These are phyloP conservation scores for Exophiala spinifera DNA, from an alignment of 2,329 filamentous ascomycete genomes.

Conservation along the genomic window DNA sequence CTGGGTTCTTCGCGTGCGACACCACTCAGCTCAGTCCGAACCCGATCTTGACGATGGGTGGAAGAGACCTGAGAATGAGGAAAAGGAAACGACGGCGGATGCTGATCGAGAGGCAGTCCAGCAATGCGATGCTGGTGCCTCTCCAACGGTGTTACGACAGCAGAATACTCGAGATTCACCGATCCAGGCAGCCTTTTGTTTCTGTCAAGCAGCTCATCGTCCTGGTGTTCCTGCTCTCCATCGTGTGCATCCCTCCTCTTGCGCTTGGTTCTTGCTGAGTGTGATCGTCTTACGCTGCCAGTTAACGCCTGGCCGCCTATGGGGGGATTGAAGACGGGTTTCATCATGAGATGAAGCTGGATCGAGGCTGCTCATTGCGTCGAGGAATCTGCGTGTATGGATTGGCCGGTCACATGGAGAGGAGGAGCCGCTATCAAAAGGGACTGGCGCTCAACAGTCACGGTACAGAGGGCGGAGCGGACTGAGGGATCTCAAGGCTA, in stretches of 20 bases:
- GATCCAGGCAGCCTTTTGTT: background rate
- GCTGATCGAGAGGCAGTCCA: conserved; percentile 38
- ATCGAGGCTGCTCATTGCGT: no score
- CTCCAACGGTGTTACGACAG: conserved; percentile 39
- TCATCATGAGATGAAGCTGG: background rate
- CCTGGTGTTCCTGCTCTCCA: conserved; percentile 2
- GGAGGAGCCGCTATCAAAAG: background rate
- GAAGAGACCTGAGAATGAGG: conserved; percentile 38
- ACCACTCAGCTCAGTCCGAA: background rate
- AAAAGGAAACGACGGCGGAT: conserved; percentile 41
- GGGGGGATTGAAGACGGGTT: conserved; percentile 3
- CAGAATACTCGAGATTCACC: conserved; percentile 20
- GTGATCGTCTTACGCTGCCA: background rate
- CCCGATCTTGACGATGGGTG: conserved; percentile 13
- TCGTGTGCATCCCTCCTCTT: conserved; percentile 24
- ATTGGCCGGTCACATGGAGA: background rate
- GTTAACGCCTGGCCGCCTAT: conserved; percentile 1
- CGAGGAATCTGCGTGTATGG: no score
- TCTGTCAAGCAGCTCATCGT: conserved; percentile 3
- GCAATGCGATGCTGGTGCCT: conserved; percentile 44
- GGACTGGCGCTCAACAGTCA: background rate
- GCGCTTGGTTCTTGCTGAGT: conserved; percentile 21
- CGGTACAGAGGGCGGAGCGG: background rate
- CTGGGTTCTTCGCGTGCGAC: background rate
- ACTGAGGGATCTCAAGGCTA: background rate